Conservation (phyloP, 2,329 filamentous ascomycete genomes). For the Hypoxylon sp. region DNA sequence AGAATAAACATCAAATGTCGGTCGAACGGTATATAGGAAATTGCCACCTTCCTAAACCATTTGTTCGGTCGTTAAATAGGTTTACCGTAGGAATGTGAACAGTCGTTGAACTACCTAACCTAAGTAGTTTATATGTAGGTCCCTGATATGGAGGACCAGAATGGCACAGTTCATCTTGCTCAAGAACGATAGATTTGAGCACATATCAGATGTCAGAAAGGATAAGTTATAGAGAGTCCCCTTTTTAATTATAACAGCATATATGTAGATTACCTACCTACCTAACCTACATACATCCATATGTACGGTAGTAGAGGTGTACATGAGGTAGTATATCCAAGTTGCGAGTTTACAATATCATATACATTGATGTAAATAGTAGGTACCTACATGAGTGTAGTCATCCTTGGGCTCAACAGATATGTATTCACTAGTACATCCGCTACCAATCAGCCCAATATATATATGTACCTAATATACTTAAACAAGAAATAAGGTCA, state of each 20-base stretch:
- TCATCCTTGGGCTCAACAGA: constrained; percentile 13
- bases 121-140: constrained; percentile 4
- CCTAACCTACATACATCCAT: constrained; percentile 12
- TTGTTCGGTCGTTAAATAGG: constrained; percentile 41
- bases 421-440: constrained; percentile 1
- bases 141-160: constrained; percentile 26
- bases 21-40: constrained; percentile 37
- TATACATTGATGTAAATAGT: constrained; percentile 10
- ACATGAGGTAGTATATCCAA: constrained; percentile 17
- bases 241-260: constrained; percentile 22
- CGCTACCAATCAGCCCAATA: neutral
- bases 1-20: constrained; percentile 28
- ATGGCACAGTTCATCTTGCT: constrained; percentile 40
- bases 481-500: constrained; percentile 30
- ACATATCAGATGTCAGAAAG: constrained; percentile 47
- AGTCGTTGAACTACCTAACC: constrained; percentile 22
- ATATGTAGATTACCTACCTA: constrained; percentile 6
- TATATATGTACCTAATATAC: constrained; percentile 2
- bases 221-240: constrained; percentile 25
- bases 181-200: constrained; percentile 29
- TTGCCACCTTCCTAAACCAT: constrained; percentile 44
- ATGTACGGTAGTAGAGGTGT: neutral
- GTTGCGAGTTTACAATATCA: constrained; percentile 17
- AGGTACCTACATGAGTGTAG: constrained; percentile 7
- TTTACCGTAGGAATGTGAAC: constrained; percentile 33